Percentiles rank a stretch among this genome's conserved stretches.
Conservation (phyloP, 352 stramenopile species). For the Phytopythium aichiense region DNA sequence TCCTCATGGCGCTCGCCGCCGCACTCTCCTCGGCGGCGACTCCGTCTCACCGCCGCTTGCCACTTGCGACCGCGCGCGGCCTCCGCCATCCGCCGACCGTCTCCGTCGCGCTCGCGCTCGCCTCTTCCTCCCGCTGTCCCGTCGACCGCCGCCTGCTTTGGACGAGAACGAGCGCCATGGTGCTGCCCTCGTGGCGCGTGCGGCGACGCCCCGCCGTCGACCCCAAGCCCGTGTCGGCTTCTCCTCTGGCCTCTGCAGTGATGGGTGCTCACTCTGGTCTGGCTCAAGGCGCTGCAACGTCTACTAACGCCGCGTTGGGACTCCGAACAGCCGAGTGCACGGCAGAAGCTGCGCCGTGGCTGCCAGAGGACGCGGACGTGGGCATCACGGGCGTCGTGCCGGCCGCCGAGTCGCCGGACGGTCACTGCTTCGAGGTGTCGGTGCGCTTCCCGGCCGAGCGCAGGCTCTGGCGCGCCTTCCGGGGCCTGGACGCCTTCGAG, state of each 20-base stretch:
- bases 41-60: no score
- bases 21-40: neutral
- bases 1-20: neutral
- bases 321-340: neutral
- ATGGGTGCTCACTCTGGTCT: neutral
- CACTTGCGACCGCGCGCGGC: no score
- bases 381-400: slow-evolving; percentile 37
- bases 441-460: slow-evolving; percentile 38
- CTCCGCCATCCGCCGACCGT: neutral
- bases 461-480: slow-evolving; percentile 45
- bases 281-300: no score
- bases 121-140: neutral
- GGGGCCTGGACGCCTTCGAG: slow-evolving; percentile 46
- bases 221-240: neutral
- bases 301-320: neutral
- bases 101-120: neutral
- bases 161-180: neutral
- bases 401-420: neutral
- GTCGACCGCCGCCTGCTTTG: neutral
- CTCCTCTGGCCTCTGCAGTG: neutral
- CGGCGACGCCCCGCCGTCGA: neutral
- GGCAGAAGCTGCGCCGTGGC: slow-evolving; percentile 17
- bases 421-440: slow-evolving; percentile 51
- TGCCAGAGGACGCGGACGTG: slow-evolving; percentile 39
- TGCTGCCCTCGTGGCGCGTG: neutral